A percentile compares a stretch with the other conserved stretches of the same genome.
Conservation (phyloP, 192 early-diverging fungal genomes). For the Backusella tarrabulga region DNA sequence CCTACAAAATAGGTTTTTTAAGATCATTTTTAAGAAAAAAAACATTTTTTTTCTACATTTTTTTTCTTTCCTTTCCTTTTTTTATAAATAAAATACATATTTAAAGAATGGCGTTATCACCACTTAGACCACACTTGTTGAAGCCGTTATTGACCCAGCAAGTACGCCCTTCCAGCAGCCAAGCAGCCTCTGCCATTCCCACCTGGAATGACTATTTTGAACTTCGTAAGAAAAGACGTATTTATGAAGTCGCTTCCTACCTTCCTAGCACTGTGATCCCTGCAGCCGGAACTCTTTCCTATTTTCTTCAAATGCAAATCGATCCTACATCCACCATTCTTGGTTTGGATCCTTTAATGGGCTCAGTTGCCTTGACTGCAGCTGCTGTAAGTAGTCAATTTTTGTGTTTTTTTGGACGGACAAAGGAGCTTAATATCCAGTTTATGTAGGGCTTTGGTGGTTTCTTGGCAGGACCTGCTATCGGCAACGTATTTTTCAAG, state of each 20-base stretch:
- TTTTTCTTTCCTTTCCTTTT: neutral
- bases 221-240: slow-evolving; percentile 59
- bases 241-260: slow-evolving; percentile 59
- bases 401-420: neutral
- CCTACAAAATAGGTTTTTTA: neutral
- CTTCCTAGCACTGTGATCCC: slow-evolving; percentile 54
- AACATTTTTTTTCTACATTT: neutral
- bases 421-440: neutral
- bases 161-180: neutral
- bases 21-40: neutral
- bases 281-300: slow-evolving; percentile 38
- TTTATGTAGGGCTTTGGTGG: slow-evolving; percentile 51
- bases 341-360: slow-evolving; percentile 63
- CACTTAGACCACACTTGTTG: slow-evolving; percentile 1
- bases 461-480: slow-evolving; percentile 60
- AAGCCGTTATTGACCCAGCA: slow-evolving; percentile 2
- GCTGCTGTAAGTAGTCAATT: slow-evolving; percentile 28
- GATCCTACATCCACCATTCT: slow-evolving; percentile 63
- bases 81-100: neutral
- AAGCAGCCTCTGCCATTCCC: slow-evolving; percentile 14
- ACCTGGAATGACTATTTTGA: slow-evolving; percentile 67
- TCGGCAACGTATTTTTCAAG: slow-evolving; percentile 62
- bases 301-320: slow-evolving; percentile 58
- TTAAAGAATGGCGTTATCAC: slow-evolving; percentile 1
- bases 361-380: slow-evolving; percentile 52